Conservation (phyloP, 2,329 filamentous ascomycete genomes). For the Diaporthe destruens region DNA sequence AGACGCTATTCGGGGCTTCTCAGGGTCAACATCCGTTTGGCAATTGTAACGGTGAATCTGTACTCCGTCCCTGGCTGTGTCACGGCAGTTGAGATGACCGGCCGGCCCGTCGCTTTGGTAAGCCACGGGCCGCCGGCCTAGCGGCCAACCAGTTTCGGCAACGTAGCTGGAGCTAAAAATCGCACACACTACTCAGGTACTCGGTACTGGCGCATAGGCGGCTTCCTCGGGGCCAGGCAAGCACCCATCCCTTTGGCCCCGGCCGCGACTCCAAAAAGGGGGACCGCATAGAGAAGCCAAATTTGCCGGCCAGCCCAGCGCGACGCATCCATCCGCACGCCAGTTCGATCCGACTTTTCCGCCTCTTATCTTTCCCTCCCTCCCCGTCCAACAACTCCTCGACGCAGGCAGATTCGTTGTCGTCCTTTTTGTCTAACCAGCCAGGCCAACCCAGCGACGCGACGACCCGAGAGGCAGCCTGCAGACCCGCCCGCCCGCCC, state of each 20-base stretch:
- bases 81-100: neutral
- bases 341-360: conserved; percentile 12
- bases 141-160: conserved; percentile 23
- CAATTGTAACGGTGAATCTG: neutral
- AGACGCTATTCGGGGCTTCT: neutral
- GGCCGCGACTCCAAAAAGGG: conserved; percentile 31
- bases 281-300: conserved; percentile 21
- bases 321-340: neutral
- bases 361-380: neutral
- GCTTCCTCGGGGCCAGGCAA: neutral
- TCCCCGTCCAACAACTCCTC: neutral
- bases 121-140: conserved; percentile 29
- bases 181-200: neutral
- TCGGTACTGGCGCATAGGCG: neutral
- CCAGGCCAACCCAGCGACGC: neutral
- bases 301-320: conserved; percentile 5
- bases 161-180: conserved; percentile 26
- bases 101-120: conserved; percentile 32
- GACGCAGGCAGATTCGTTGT: neutral
- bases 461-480: neutral
- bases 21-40: neutral
- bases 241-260: conserved; percentile 25
- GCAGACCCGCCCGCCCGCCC: neutral
- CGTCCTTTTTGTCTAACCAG: neutral
- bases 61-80: neutral